Conservation (phyloP, 306 rosid species). For the Pyrus communis region DNA sequence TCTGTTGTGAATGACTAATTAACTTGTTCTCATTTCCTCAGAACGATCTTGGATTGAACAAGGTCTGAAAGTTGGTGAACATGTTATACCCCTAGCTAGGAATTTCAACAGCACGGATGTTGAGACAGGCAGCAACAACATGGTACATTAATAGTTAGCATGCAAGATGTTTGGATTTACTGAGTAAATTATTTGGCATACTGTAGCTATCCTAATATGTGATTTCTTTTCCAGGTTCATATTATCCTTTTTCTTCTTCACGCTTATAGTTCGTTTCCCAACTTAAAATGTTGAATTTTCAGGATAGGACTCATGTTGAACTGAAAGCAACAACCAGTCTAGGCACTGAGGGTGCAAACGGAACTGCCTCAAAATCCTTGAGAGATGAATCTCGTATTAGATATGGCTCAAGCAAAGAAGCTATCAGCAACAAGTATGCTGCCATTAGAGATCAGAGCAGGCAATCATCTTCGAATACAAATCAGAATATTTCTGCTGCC, state of each 20-base stretch:
- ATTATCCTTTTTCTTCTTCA: not conserved
- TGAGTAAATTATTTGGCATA: not conserved
- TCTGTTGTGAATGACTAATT: not conserved
- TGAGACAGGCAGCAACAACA: constrained; percentile 48
- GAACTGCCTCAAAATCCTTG: constrained; percentile 32
- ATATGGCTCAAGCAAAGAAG: constrained; percentile 66
- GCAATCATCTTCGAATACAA: constrained; percentile 34
- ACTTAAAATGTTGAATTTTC: constrained; percentile 16
- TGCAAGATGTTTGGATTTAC: not conserved
- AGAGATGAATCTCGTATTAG: constrained; percentile 65
- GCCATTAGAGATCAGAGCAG: constrained; percentile 61
- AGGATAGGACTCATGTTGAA: constrained; percentile 37
- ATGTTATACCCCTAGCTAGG: constrained; percentile 83
- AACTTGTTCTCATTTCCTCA: constrained; percentile 24
- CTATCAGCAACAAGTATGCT: constrained; percentile 79
- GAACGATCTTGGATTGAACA: constrained; percentile 87
- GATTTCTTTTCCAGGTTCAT: not conserved
- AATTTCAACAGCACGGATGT: constrained; percentile 60
- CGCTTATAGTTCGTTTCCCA: not conserved
- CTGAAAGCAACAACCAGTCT: constrained; percentile 40
- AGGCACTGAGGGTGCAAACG: constrained; percentile 28
- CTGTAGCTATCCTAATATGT: not conserved
- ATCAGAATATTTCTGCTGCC: constrained; percentile 45
- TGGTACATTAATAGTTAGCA: constrained; percentile 32
- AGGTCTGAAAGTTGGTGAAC: constrained; percentile 84